These are phyloP conservation scores for Corynespora cassiicola DNA, from an alignment of 2,329 filamentous ascomycete species.

Conservation along the genomic window DNA sequence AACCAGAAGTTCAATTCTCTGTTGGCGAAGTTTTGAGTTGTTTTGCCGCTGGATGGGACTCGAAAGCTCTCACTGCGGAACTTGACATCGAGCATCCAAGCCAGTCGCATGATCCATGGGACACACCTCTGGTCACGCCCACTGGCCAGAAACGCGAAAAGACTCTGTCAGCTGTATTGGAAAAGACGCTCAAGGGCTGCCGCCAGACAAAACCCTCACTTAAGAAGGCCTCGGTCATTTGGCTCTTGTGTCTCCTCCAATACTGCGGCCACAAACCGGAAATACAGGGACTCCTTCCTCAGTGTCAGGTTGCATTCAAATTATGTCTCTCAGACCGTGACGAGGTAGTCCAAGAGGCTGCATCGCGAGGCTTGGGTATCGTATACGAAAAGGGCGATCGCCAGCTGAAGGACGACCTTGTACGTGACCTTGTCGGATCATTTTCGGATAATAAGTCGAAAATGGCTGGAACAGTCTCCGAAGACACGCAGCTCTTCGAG, in stretches of 20 bases:
- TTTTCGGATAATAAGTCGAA: conserved; percentile 80
- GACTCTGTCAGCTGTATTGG: conserved; percentile 64
- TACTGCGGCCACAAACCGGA: conserved; percentile 82
- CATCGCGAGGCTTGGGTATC: conserved; percentile 86
- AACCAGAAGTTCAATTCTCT: conserved; percentile 87
- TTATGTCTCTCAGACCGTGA: conserved; percentile 85
- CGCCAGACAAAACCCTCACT: conserved; percentile 86
- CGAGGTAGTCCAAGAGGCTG: conserved; percentile 94
- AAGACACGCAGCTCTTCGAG: conserved; percentile 93
- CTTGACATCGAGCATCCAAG: conserved; percentile 73
- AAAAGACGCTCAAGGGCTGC: conserved; percentile 78
- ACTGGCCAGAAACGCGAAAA: conserved; percentile 38
- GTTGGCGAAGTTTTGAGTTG: conserved; percentile 88
- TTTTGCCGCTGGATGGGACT: conserved; percentile 80
- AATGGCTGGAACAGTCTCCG: conserved; percentile 76
- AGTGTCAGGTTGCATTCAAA: conserved; percentile 88
- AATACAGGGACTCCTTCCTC: conserved; percentile 75
- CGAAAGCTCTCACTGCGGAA: conserved; percentile 75
- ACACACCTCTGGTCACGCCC: conserved; percentile 35
- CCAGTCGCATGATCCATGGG: conserved; percentile 39
- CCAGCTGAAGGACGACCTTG: conserved; percentile 78
- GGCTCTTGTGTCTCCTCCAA: conserved; percentile 90
- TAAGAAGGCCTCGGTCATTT: conserved; percentile 91
- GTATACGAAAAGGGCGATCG: conserved; percentile 93
- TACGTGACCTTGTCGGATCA: conserved; percentile 84